Evolutionary conservation across 2,329 filamentous ascomycete genomes (phyloP), one percentile per base, ranked within the genome.

Genomic region (Akanthomyces lecanii): DNA sequence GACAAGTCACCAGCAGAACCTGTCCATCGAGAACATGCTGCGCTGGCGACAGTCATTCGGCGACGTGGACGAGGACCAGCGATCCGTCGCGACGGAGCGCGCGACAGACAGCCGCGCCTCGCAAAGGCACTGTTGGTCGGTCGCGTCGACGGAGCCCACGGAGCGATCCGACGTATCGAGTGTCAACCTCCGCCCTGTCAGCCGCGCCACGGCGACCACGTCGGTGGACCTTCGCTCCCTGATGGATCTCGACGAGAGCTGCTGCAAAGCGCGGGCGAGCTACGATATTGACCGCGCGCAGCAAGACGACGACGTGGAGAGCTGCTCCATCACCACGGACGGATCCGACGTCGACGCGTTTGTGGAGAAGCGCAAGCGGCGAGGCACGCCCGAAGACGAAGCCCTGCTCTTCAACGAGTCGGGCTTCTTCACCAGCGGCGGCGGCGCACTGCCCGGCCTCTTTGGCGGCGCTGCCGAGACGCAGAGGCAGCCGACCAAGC

Each of bases 161-260:
- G 66, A 66, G 10, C 33, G 61, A 1, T 78, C 78, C 4, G 78
- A 75, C 56, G 67, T 71, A 28, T 76, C 76, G 60, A 80, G 78
- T 16, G 77, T 76, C 52, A 76, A 75, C n/a, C 69, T 65, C 4
- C 71, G 77, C 2, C 76, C 78, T 0, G 72, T 73, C 33, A 81
- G 79, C 2, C 74, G 72, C 28, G 77, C 80, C 61, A 81, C 80
- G 0, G 74, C 76, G 10, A 76, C 75, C 33, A 82, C 79, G 0
- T 81, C 79, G 0, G 69, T 82, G 47, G 78, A 81, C 65, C 66
- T 77, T 2, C 36, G 36, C 16, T 57, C 53, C 6, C n/a, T 63
- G 6, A 36, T 58, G 48, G 61, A 63, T 4, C 47, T 44, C 28
- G 61, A 63, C n/a, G 61, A 58, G 40, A 48, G 28, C 40, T 18